phyloP scores from a whole-genome alignment of 2,329 filamentous ascomycete species.

The Lecanosticta acicola region DNA sequence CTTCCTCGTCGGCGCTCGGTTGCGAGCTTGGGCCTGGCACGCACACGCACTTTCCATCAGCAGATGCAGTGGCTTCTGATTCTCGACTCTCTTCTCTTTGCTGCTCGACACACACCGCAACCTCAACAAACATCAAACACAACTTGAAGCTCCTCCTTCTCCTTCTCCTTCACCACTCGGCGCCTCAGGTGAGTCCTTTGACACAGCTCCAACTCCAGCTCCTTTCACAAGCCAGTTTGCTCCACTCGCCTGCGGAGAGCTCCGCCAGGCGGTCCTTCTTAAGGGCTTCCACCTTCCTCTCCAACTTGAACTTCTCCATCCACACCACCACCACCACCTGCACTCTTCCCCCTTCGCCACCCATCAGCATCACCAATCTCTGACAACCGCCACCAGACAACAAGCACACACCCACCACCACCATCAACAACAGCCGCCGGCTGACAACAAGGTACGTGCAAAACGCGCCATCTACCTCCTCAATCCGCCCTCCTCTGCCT shows the following conservation, averaged over 20 bases:
- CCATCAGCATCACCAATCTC: slow-evolving; percentile 2
- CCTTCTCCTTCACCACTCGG: too few species aligned
- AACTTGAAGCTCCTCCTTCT: too few species aligned
- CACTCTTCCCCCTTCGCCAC: not conserved
- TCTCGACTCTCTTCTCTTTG: too few species aligned
- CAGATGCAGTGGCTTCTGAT: too few species aligned
- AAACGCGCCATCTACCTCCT: too few species aligned
- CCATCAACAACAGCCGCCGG: slow-evolving; percentile 5
- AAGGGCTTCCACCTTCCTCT: not conserved
- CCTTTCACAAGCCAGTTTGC: not conserved
- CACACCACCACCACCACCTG: not conserved
- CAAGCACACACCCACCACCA: not conserved
- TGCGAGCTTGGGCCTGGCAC: too few species aligned
- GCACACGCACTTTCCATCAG: too few species aligned
- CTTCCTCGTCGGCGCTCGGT: too few species aligned
- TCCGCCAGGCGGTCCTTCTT: not conserved
- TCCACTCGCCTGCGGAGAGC: not conserved
- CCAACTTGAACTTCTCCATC: not conserved
- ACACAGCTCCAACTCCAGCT: not conserved
- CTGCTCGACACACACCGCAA: too few species aligned
- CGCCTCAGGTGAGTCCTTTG: too few species aligned
- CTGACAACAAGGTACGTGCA: slow-evolving; percentile 7
- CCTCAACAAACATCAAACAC: too few species aligned
- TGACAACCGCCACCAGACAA: slow-evolving; percentile 5
- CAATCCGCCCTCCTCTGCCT: too few species aligned